Conservation (phyloP, 371 early-diverging fungal genomes). For the Batrachochytrium dendrobatidis region DNA sequence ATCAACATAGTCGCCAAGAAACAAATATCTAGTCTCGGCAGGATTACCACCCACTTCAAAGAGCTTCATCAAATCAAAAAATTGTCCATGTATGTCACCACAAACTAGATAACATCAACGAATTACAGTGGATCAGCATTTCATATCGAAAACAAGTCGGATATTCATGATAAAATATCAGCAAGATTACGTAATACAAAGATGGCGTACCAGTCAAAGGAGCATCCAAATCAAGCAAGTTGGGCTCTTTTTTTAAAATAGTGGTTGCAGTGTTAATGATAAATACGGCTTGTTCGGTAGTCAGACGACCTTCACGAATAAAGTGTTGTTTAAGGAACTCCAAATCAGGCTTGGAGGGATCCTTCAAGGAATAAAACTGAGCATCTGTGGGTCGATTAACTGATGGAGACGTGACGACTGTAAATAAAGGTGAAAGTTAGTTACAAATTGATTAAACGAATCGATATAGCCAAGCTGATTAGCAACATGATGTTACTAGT, state of each 20-base stretch:
- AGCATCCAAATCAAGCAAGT: constrained; percentile 77
- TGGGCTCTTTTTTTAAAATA: constrained; percentile 70
- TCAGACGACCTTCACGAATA: constrained; percentile 80
- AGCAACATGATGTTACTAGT: too few relatives aligned
- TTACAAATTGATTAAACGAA: too few relatives aligned
- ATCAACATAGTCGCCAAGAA: constrained; percentile 98
- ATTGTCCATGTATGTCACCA: constrained; percentile 99
- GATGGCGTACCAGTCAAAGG: constrained; percentile 75
- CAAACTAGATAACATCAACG: constrained; percentile 55
- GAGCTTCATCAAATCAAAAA: constrained; percentile 95
- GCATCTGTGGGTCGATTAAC: constrained; percentile 46
- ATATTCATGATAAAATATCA: constrained; percentile 2
- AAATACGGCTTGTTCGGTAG: constrained; percentile 82
- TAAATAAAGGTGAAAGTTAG: neutral
- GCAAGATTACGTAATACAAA: neutral
- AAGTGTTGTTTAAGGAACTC: constrained; percentile 83
- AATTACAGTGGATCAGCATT: constrained; percentile 11
- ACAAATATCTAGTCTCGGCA: constrained; percentile 78
- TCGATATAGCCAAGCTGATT: too few relatives aligned
- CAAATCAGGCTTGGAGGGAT: constrained; percentile 59
- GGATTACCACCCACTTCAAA: constrained; percentile 97
- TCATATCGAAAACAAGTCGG: constrained; percentile 9
- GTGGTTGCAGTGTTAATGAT: constrained; percentile 72
- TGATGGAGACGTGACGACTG: constrained; percentile 49
- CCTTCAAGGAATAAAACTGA: constrained; percentile 55